These are phyloP conservation scores for Amphicarpaea edgeworthii DNA, from an alignment of 306 rosid genomes.

Conservation along the genomic window DNA sequence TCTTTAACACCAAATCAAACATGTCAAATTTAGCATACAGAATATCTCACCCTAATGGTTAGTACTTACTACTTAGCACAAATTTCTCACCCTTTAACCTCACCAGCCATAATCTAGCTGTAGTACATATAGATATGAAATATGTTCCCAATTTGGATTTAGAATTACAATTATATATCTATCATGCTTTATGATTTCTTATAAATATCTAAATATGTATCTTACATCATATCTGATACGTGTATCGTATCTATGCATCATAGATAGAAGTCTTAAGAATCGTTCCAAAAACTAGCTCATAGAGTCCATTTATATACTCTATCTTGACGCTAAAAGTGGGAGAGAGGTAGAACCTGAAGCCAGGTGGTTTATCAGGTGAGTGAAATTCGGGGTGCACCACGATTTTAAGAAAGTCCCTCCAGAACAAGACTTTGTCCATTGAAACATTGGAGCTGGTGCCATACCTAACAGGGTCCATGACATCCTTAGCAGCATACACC, in stretches of 20 bases:
- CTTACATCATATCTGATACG: too few relatives aligned
- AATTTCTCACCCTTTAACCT: not conserved
- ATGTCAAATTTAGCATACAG: not conserved
- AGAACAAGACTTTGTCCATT: conserved; percentile 48
- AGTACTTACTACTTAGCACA: not conserved
- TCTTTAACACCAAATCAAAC: conserved; percentile 31
- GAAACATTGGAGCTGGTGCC: conserved; percentile 61
- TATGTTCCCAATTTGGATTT: too few relatives aligned
- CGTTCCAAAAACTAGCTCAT: too few relatives aligned
- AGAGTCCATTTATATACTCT: too few relatives aligned
- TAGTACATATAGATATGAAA: not conserved
- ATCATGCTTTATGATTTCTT: not conserved
- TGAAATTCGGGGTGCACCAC: conserved; percentile 63
- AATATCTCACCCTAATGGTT: not conserved
- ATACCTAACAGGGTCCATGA: conserved; percentile 49
- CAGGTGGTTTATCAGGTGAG: conserved; percentile 61
- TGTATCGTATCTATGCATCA: too few relatives aligned
- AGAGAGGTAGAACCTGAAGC: conserved; percentile 54
- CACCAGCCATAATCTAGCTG: not conserved
- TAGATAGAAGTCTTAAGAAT: not conserved
- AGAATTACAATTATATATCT: too few relatives aligned
- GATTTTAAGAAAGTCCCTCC: conserved; percentile 73
- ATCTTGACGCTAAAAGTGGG: too few relatives aligned
- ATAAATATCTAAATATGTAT: not conserved
- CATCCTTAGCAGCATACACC: conserved; percentile 49